Percentiles rank a stretch among this genome's conserved stretches.
Conservation (phyloP, 257 asterid genomes). For the Avicennia marina region DNA sequence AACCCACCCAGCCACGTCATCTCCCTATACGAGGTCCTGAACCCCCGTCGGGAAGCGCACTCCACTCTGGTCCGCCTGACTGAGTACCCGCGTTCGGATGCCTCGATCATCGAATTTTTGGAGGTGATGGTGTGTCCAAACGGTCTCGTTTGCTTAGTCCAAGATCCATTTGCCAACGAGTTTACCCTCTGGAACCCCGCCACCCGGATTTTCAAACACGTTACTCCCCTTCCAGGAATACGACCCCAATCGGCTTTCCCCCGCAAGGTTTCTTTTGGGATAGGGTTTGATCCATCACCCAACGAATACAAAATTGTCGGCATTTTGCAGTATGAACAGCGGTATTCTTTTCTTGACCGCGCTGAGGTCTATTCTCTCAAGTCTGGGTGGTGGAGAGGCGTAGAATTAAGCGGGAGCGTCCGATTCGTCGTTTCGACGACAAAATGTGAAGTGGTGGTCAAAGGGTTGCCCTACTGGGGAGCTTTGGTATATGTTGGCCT, state of each 20-base stretch:
- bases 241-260: background rate
- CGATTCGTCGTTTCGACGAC: too few relatives aligned
- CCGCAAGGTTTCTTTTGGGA: background rate
- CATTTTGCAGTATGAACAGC: too few relatives aligned
- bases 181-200: conserved; percentile 9
- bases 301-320: background rate
- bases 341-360: background rate
- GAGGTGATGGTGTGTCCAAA: background rate
- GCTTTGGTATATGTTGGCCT: too few relatives aligned
- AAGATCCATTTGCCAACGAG: background rate
- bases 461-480: too few relatives aligned
- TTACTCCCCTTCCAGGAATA: background rate
- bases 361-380: background rate
- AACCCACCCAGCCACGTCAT: background rate
- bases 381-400: too few relatives aligned
- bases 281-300: background rate
- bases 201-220: background rate
- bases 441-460: too few relatives aligned
- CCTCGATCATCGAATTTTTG: background rate
- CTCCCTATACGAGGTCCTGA: background rate
- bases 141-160: conserved; percentile 2
- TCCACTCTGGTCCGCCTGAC: background rate
- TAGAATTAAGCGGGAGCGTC: too few relatives aligned
- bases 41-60: background rate
- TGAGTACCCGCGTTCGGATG: background rate